Percentiles rank a stretch among this genome's conserved stretches.
Conservation (phyloP, 352 stramenopile genomes). For the Blastocystis sp. region DNA sequence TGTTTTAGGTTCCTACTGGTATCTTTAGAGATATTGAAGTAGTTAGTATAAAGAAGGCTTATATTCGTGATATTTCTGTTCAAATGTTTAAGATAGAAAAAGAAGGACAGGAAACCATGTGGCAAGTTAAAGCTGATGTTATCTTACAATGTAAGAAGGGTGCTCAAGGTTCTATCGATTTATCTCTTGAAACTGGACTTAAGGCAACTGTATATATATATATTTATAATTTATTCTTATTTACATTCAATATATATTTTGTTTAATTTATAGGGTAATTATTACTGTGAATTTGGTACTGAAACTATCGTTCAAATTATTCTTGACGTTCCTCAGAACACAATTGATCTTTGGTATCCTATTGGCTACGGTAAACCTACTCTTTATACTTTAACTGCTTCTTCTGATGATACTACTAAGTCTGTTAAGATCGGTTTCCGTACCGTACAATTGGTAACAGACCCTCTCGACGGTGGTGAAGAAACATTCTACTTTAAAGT, state of each 20-base stretch:
- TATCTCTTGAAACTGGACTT: background rate
- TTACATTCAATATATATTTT: too few species aligned
- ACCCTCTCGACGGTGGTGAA: slow-evolving; percentile 26
- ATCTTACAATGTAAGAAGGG: slow-evolving; percentile 5
- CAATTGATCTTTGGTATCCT: slow-evolving; percentile 5
- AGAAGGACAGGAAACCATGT: background rate
- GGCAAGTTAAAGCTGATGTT: slow-evolving; percentile 1
- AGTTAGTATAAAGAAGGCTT: background rate
- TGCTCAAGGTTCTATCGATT: background rate
- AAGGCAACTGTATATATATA: background rate
- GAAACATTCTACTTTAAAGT: slow-evolving; percentile 37
- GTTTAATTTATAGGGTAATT: too few species aligned
- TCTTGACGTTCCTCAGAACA: background rate
- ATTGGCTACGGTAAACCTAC: slow-evolving; percentile 12
- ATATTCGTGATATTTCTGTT: background rate
- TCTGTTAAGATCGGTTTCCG: slow-evolving; percentile 13
- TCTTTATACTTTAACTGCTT: background rate
- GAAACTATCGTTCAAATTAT: background rate
- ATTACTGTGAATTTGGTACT: background rate
- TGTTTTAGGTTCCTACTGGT: slow-evolving; percentile 6
- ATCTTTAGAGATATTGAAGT: slow-evolving; percentile 8
- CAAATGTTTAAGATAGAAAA: slow-evolving; percentile 16
- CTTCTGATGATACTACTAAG: background rate
- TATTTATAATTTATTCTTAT: too few species aligned
- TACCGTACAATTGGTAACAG: slow-evolving; percentile 7